These are phyloP conservation scores for Malassezia nana DNA, from an alignment of 1,284 basidiomycete genomes.

Conservation along the genomic window DNA sequence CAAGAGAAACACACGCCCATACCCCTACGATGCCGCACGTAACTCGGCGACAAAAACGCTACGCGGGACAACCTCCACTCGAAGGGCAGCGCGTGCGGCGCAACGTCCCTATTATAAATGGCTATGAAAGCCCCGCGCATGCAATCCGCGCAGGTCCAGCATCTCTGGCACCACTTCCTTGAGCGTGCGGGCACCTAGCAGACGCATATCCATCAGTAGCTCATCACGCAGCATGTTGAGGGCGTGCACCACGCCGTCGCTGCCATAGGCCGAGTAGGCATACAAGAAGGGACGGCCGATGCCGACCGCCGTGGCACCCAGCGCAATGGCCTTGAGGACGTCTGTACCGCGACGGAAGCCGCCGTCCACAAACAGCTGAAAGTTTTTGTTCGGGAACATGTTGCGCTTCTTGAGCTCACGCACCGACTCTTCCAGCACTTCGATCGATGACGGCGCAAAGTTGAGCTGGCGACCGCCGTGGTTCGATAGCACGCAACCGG, in stretches of 20 bases:
- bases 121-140: conserved; percentile 35
- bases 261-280: conserved; percentile 79
- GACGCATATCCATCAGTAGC: conserved; percentile 66
- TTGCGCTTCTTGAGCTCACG: conserved; percentile 59
- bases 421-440: conserved; percentile 51
- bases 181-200: conserved; percentile 65
- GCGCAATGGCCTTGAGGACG: conserved; percentile 77
- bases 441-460: conserved; percentile 40
- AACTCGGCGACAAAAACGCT: neutral
- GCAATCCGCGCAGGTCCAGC: conserved; percentile 58
- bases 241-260: conserved; percentile 66
- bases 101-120: too few relatives aligned
- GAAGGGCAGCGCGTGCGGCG: too few relatives aligned
- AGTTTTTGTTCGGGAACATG: conserved; percentile 51
- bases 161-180: conserved; percentile 67
- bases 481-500: conserved; percentile 49
- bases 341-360: conserved; percentile 64
- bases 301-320: conserved; percentile 81
- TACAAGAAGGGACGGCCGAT: conserved; percentile 82
- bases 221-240: conserved; percentile 65
- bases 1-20: conserved; percentile 32
- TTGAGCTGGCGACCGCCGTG: conserved; percentile 52
- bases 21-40: neutral
- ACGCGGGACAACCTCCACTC: conserved; percentile 12
- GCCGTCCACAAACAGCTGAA: conserved; percentile 78